phyloP scores from a whole-genome alignment of 2,329 filamentous ascomycete species.

The Cladophialophora chaetospira region DNA sequence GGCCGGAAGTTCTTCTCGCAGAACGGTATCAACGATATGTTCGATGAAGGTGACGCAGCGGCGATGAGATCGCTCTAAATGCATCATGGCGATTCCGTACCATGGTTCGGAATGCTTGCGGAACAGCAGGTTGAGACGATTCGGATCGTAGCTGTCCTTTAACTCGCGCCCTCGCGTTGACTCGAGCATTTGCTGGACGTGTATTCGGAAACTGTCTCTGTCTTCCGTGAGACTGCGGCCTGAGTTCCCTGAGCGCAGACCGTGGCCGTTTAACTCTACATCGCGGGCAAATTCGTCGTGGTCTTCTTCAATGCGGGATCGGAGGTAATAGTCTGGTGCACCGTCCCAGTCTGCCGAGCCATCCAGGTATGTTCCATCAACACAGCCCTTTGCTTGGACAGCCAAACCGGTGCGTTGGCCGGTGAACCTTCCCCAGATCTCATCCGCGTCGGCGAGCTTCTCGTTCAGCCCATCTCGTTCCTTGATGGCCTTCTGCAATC shows the following conservation, averaged over 20 bases:
- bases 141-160: slow-evolving; percentile 14
- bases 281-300: slow-evolving; percentile 12
- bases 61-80: slow-evolving; percentile 4
- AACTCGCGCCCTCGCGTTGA: slow-evolving; percentile 12
- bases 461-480: slow-evolving; percentile 4
- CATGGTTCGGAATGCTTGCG: slow-evolving; percentile 11
- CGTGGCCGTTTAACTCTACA: slow-evolving; percentile 11
- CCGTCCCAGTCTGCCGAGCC: slow-evolving; percentile 6
- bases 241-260: neutral
- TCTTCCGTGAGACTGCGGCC: slow-evolving; percentile 12
- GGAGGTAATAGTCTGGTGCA: slow-evolving; percentile 5
- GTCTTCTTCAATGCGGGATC: slow-evolving; percentile 11
- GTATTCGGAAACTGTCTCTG: slow-evolving; percentile 3
- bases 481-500: slow-evolving; percentile 5
- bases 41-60: slow-evolving; percentile 10
- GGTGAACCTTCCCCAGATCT: slow-evolving; percentile 4
- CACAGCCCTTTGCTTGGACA: slow-evolving; percentile 6
- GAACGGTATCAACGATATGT: slow-evolving; percentile 8
- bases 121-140: slow-evolving; percentile 13
- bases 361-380: slow-evolving; percentile 8
- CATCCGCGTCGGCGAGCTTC: slow-evolving; percentile 7
- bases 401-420: slow-evolving; percentile 3
- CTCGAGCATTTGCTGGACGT: slow-evolving; percentile 12
- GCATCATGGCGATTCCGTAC: slow-evolving; percentile 5
- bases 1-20: neutral